phyloP scores from a whole-genome alignment of 805 yeast genomes.

The Hanseniaspora pseudoguilliermondii region DNA sequence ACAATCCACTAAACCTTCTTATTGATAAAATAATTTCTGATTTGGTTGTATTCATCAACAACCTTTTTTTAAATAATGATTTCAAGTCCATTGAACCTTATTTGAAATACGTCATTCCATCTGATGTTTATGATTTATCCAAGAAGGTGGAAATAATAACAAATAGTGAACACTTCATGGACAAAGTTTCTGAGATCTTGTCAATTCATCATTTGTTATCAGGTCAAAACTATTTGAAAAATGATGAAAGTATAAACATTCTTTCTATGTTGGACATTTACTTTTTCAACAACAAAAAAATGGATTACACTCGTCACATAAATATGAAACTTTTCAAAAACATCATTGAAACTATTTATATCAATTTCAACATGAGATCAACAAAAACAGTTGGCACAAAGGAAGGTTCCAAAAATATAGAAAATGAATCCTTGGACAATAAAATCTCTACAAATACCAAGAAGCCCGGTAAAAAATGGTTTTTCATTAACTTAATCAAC shows the following conservation, averaged over 20 bases:
- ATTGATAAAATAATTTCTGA: constrained; percentile 9
- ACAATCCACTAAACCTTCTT: constrained; percentile 15
- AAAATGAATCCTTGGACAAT: not conserved
- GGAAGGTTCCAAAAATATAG: too few species aligned
- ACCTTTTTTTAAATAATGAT: not conserved
- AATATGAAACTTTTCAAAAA: constrained; percentile 9
- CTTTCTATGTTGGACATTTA: not conserved
- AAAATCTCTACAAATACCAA: not conserved
- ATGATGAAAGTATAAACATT: not conserved
- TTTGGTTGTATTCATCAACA: not conserved
- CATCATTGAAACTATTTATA: constrained; percentile 1
- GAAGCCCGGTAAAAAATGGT: not conserved
- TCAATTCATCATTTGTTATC: not conserved
- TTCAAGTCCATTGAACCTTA: not conserved
- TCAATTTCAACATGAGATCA: constrained; percentile 2
- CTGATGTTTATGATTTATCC: constrained; percentile 1
- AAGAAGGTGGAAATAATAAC: constrained; percentile 1
- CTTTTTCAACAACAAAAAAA: constrained; percentile 8
- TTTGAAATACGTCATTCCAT: not conserved
- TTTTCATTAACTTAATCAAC: not conserved
- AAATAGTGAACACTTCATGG: constrained; percentile 10
- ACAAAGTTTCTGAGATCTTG: constrained; percentile 6
- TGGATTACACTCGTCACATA: constrained; percentile 9
- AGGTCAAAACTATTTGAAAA: not conserved
- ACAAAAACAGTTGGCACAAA: not conserved